phyloP scores from a whole-genome alignment of 2,329 filamentous ascomycete species.

The Ilyonectria robusta region DNA sequence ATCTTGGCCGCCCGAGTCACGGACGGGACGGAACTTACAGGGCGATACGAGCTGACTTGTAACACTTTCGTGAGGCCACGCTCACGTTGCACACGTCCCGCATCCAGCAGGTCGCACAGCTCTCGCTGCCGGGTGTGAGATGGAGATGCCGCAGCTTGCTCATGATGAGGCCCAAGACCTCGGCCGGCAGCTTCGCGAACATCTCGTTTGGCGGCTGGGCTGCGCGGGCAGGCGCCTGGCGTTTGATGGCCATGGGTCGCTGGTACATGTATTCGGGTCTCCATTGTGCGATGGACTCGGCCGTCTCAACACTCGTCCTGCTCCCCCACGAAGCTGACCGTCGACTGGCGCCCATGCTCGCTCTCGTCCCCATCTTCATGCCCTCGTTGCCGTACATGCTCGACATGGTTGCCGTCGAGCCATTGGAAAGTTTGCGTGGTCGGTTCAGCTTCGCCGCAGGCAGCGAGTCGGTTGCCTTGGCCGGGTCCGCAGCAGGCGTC shows the following conservation, averaged over 20 bases:
- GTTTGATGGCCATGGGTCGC: slow-evolving; percentile 42
- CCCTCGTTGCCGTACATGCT: slow-evolving; percentile 50
- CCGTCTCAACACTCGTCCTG: slow-evolving; percentile 58
- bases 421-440: slow-evolving; percentile 54
- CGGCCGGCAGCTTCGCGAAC: slow-evolving; percentile 69
- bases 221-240: slow-evolving; percentile 37
- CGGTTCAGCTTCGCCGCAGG: slow-evolving; percentile 50
- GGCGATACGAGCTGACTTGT: slow-evolving; percentile 64
- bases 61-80: slow-evolving; percentile 65
- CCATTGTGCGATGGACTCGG: slow-evolving; percentile 49
- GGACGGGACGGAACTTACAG: slow-evolving; percentile 58
- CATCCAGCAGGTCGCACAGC: slow-evolving; percentile 77
- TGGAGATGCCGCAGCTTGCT: slow-evolving; percentile 67
- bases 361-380: slow-evolving; percentile 34
- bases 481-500: slow-evolving; percentile 41
- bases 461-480: slow-evolving; percentile 39
- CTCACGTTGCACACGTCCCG: slow-evolving; percentile 69
- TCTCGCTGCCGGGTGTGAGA: slow-evolving; percentile 61
- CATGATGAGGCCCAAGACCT: slow-evolving; percentile 71
- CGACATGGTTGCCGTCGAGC: slow-evolving; percentile 44
- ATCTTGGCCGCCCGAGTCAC: neutral
- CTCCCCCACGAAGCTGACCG: slow-evolving; percentile 53
- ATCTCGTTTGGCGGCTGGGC: slow-evolving; percentile 63
- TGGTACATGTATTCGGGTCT: slow-evolving; percentile 42
- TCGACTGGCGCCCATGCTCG: slow-evolving; percentile 44